Evolutionary conservation across 441 rosid genomes (phyloP), one percentile per base, ranked within the genome.

Genomic region (Eruca vesicaria): DNA sequence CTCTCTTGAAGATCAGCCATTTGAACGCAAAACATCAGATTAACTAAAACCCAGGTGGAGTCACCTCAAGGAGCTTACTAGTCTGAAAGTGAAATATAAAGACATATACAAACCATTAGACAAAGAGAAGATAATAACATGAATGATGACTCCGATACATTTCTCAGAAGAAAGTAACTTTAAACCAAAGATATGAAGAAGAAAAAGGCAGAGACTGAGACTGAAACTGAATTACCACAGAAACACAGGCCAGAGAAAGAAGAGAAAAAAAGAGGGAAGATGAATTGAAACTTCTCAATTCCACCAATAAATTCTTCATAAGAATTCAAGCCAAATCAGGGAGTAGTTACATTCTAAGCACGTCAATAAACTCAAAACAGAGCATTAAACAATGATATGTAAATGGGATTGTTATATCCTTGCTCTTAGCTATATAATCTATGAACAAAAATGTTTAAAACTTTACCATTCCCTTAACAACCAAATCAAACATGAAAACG

Each of bases 1-100:
- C 81, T 78, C 74, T 79, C 82, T 78, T 72, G 88, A 78, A 75
- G 78, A 82, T 78, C 81, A 68, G 79, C 94, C 94, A 89, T 93
- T 31, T 36, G 29, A 52, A 45, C 41, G 11, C 12, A 63, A 52
- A 52, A 71, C 61, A 78, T 72, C 69, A 52, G 21, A 52, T 33
- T 19, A 64, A 77, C 14, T 14, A 9, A 64, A 81, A 69, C 62
- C 60, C 69, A 71, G 65, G 57, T 69, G 59, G 63, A 61, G 66
- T 75, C 69, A 77, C 68, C 62, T 36, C 23, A 52, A 50, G 67
- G 72, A 77, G 82, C 75, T 66, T 65, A 38, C 69, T 60, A 11
- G 59, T 59, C 14, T 45, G 62, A 71, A 5, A 35, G 28, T 48
- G 41, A 61, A 10, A 74, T 45, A 63, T 75, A 65, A 69, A 76